Evolutionary conservation across 2,329 filamentous ascomycete genomes (phyloP).

Genomic region (Parasarocladium wereldwijsianum): DNA sequence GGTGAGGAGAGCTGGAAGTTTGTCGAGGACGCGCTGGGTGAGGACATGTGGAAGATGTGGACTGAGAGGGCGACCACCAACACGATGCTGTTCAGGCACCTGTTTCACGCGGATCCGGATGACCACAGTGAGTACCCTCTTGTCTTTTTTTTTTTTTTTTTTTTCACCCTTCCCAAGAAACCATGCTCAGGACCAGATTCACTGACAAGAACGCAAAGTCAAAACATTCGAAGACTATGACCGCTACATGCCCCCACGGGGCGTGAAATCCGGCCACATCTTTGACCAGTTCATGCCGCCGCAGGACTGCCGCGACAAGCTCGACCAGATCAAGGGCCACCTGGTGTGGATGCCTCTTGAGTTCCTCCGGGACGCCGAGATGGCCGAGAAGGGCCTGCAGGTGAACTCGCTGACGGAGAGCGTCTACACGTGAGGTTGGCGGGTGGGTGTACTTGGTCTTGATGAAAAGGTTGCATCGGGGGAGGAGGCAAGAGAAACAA

Average conservation of each 20-base stretch:
- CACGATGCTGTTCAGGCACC: conserved; percentile 58
- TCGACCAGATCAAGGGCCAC: conserved; percentile 74
- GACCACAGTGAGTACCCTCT: conserved; percentile 43
- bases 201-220: conserved; percentile 29
- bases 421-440: conserved; percentile 74
- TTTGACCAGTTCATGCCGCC: conserved; percentile 66
- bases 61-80: conserved; percentile 53
- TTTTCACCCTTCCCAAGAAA: neutral
- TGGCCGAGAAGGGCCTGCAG: conserved; percentile 80
- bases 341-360: conserved; percentile 91
- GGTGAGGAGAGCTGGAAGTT: conserved; percentile 47
- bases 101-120: conserved; percentile 84
- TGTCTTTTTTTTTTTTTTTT: neutral
- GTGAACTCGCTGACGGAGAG: conserved; percentile 81
- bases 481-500: too few species aligned
- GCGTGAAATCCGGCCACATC: conserved; percentile 71
- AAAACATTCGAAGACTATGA: conserved; percentile 87
- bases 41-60: conserved; percentile 56
- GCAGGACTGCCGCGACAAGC: conserved; percentile 56
- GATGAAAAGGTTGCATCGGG: too few species aligned
- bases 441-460: too few species aligned
- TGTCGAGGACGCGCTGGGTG: conserved; percentile 56
- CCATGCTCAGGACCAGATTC: conserved; percentile 3
- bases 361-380: conserved; percentile 68
- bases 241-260: conserved; percentile 53